Percentiles rank a stretch among this genome's conserved stretches.
Conservation (phyloP, 2,329 filamentous ascomycete genomes). For the Plenodomus lindquistii region DNA sequence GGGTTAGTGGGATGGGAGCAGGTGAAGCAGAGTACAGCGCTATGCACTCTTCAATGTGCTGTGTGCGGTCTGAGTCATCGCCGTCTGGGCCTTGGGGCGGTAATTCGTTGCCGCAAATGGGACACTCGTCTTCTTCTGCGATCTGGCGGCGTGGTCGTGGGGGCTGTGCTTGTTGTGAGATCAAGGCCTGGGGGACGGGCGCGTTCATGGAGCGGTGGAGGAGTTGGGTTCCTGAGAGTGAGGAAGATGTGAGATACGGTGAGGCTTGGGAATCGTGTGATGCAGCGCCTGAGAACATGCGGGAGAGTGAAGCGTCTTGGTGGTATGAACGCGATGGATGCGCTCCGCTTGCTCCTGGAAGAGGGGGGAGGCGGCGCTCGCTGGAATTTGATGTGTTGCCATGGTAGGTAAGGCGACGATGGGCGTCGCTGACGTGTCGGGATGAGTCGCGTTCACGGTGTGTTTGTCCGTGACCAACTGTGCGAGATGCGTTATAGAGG, state of each 20-base stretch:
- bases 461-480: constrained; percentile 20
- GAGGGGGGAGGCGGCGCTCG: constrained; percentile 31
- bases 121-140: constrained; percentile 76
- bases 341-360: constrained; percentile 15
- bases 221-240: constrained; percentile 18
- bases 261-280: constrained; percentile 8
- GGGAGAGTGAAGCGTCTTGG: constrained; percentile 14
- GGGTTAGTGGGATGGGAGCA: constrained; percentile 14
- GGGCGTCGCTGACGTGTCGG: constrained; percentile 16
- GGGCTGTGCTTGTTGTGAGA: constrained; percentile 21
- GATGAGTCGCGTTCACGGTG: constrained; percentile 23
- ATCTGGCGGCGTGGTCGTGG: constrained; percentile 36
- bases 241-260: constrained; percentile 11
- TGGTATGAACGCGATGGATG: constrained; percentile 16
- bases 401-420: constrained; percentile 30
- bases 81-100: constrained; percentile 54
- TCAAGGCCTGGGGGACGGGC: constrained; percentile 13
- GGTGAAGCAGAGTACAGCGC: constrained; percentile 32
- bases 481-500: constrained; percentile 22
- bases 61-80: constrained; percentile 47
- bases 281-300: constrained; percentile 6
- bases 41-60: constrained; percentile 52
- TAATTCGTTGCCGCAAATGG: constrained; percentile 73
- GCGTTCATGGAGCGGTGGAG: constrained; percentile 19
- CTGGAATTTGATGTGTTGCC: constrained; percentile 17